Evolutionary conservation across 1,139 yeast species (phyloP).

Genomic region (Lodderomyces orthopsilosis): DNA sequence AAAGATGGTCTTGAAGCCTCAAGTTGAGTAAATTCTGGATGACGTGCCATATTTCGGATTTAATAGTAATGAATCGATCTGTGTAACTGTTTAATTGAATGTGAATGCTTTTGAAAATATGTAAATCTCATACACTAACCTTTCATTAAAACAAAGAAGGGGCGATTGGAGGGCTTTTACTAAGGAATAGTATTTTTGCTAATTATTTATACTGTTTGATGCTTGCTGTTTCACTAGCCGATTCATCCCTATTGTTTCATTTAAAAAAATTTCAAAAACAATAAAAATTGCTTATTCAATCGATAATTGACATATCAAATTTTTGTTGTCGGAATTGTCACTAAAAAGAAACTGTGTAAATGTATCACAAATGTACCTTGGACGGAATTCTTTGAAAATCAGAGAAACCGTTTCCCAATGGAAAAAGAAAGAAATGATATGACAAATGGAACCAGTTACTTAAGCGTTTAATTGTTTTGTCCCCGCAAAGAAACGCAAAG

Average conservation of each 20-base stretch:
- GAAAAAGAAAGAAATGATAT: neutral
- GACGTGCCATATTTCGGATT: constrained; percentile 8
- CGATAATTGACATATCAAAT: too few species aligned
- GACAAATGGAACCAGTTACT: neutral
- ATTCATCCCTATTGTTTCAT: too few species aligned
- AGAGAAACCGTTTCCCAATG: neutral
- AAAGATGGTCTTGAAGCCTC: constrained; percentile 26
- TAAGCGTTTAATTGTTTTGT: too few species aligned
- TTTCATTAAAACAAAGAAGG: neutral
- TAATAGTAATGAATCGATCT: neutral
- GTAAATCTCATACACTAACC: neutral
- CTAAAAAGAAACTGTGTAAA: neutral
- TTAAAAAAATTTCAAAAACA: too few species aligned
- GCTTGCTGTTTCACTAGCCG: too few species aligned
- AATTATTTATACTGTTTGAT: neutral
- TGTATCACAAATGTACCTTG: neutral
- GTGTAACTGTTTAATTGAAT: neutral
- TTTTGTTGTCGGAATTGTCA: neutral
- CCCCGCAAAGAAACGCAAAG: neutral
- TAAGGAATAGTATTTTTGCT: neutral
- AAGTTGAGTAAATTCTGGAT: constrained; percentile 25
- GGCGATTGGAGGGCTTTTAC: neutral
- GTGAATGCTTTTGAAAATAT: neutral
- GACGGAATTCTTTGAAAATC: neutral
- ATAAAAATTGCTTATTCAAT: too few species aligned